Conservation (phyloP, 2,329 filamentous ascomycete genomes). For the Microdochium bolleyi region DNA sequence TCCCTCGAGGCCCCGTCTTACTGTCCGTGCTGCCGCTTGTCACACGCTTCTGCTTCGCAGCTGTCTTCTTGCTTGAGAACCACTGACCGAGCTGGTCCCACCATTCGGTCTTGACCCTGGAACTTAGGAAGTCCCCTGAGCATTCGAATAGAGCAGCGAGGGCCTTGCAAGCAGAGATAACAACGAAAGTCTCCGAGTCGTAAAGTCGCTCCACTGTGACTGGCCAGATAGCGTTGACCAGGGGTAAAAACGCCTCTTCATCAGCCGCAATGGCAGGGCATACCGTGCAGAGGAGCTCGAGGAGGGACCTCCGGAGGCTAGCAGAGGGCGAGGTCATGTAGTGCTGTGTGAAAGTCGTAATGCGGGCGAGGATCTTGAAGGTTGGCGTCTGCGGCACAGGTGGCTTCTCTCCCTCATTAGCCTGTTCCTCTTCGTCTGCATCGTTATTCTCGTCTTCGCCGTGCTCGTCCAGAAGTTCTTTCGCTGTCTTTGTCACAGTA, state of each 20-base stretch:
- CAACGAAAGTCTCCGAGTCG: conserved; percentile 61
- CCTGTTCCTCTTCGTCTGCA: conserved; percentile 24
- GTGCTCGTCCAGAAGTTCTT: conserved; percentile 12
- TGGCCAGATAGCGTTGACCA: conserved; percentile 89
- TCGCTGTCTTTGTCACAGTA: conserved; percentile 13
- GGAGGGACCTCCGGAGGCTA: conserved; percentile 66
- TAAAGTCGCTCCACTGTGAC: conserved; percentile 62
- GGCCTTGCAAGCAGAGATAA: conserved; percentile 61
- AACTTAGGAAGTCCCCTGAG: conserved; percentile 74
- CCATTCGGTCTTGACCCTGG: conserved; percentile 71
- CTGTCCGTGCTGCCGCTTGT: background rate
- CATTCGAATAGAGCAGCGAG: conserved; percentile 60
- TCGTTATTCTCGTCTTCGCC: conserved; percentile 22
- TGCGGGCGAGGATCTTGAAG: conserved; percentile 73
- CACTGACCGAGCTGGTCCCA: conserved; percentile 41
- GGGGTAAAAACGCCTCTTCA: conserved; percentile 76
- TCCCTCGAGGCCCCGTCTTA: background rate
- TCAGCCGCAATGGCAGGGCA: conserved; percentile 65
- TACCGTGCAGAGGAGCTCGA: conserved; percentile 68
- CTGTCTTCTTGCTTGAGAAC: conserved; percentile 33
- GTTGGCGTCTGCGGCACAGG: conserved; percentile 66
- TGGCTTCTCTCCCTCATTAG: conserved; percentile 34
- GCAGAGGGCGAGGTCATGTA: conserved; percentile 83
- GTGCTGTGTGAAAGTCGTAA: conserved; percentile 78
- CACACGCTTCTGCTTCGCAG: conserved; percentile 21